Evolutionary conservation across 148 eudicot genomes (phyloP).

Genomic region (Amaranthus palmeri): DNA sequence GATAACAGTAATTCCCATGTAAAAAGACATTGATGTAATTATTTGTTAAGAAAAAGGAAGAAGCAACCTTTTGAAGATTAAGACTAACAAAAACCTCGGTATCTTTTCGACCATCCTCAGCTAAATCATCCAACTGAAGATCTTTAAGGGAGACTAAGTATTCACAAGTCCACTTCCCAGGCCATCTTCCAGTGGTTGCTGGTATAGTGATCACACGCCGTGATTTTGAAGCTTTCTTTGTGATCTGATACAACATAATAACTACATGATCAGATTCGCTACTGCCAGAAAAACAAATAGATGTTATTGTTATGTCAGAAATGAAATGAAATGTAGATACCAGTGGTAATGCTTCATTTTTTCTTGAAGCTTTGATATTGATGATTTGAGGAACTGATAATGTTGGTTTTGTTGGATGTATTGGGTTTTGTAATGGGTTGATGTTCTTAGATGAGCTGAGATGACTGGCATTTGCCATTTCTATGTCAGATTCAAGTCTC

Average conservation of each 20-base stretch:
- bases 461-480: constrained; percentile 24
- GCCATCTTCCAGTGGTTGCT: constrained; percentile 38
- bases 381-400: constrained; percentile 7
- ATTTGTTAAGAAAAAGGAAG: not conserved
- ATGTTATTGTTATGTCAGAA: not conserved
- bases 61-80: constrained; percentile 40
- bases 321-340: constrained; percentile 19
- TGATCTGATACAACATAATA: constrained; percentile 12
- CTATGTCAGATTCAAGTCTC: too few species aligned
- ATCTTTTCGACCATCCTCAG: constrained; percentile 29
- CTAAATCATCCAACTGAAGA: constrained; percentile 46
- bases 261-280: not conserved
- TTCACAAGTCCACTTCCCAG: constrained; percentile 45
- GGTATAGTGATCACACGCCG: constrained; percentile 36
- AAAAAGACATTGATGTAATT: too few species aligned
- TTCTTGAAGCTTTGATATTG: constrained; percentile 24
- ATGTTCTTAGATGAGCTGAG: constrained; percentile 24
- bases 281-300: not conserved
- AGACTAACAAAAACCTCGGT: constrained; percentile 40
- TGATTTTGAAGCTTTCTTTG: constrained; percentile 27
- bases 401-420: not conserved
- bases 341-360: constrained; percentile 11
- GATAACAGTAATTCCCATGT: too few species aligned
- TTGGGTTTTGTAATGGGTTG: constrained; percentile 16
- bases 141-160: constrained; percentile 41